Evolutionary conservation across 2,329 filamentous ascomycete species (phyloP).

Genomic region (Microdochium bolleyi): DNA sequence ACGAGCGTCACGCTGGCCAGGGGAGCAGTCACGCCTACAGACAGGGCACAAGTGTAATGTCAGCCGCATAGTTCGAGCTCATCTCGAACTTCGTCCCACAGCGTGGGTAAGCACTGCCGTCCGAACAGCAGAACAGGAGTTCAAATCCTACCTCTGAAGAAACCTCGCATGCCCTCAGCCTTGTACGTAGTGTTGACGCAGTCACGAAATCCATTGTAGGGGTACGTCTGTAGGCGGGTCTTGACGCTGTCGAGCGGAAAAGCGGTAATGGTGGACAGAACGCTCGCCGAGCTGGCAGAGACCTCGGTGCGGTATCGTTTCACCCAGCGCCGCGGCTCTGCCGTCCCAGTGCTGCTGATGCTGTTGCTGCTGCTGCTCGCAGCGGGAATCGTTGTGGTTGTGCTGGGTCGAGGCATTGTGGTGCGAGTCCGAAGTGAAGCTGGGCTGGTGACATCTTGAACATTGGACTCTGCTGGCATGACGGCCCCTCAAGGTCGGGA

Average conservation of each 20-base stretch:
- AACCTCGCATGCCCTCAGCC: constrained; percentile 64
- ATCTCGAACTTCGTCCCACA: background rate
- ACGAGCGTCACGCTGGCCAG: constrained; percentile 72
- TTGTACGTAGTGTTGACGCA: constrained; percentile 70
- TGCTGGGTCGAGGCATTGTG: constrained; percentile 32
- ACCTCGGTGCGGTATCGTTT: constrained; percentile 77
- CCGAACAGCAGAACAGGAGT: background rate
- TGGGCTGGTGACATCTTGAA: constrained; percentile 35
- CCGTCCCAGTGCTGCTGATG: constrained; percentile 9
- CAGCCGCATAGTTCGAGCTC: background rate
- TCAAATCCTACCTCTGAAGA: constrained; percentile 62
- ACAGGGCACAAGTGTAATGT: constrained; percentile 3
- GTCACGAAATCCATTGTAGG: constrained; percentile 65
- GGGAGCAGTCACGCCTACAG: constrained; percentile 66
- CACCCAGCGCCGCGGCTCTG: constrained; percentile 41
- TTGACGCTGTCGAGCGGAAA: constrained; percentile 87
- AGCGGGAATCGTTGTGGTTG: background rate
- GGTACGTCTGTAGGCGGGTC: constrained; percentile 83
- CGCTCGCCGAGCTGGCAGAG: constrained; percentile 67
- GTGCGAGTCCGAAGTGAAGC: constrained; percentile 27
- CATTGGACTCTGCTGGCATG: constrained; percentile 29
- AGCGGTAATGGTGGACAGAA: constrained; percentile 71
- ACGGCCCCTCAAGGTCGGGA: constrained; percentile 16
- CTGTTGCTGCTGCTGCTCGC: background rate
- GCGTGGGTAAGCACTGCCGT: background rate